Evolutionary conservation across 495 filamentous ascomycete species (phyloP).

Genomic region (Xylaria curta): DNA sequence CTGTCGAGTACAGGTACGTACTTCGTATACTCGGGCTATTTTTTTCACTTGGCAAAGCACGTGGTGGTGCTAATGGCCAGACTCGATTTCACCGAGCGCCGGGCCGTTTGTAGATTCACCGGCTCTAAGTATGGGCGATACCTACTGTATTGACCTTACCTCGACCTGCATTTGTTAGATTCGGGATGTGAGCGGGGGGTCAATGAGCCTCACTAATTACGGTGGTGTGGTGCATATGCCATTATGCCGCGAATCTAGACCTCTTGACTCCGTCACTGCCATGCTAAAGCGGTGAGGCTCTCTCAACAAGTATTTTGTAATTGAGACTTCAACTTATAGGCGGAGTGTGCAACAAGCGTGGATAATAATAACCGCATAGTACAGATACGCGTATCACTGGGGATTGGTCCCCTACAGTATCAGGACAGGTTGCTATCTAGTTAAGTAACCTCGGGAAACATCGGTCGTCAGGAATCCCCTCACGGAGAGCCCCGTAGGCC

Average conservation of each 20-base stretch:
- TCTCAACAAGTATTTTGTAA: neutral
- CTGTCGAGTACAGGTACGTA: neutral
- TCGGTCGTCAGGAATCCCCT: neutral
- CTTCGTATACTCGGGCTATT: neutral
- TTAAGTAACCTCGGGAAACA: conserved; percentile 9
- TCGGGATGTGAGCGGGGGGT: neutral
- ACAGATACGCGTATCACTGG: neutral
- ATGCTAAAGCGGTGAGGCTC: neutral
- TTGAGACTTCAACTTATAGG: neutral
- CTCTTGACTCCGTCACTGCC: neutral
- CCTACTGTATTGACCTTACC: neutral
- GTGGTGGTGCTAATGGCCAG: conserved; percentile 20
- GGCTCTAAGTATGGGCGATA: neutral
- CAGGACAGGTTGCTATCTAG: neutral
- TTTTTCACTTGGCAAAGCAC: conserved; percentile 18
- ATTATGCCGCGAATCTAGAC: conserved; percentile 1
- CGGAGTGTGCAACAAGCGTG: neutral
- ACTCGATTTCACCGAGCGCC: conserved; percentile 25
- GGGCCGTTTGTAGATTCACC: conserved; percentile 21
- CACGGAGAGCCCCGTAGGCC: neutral
- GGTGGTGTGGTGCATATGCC: neutral
- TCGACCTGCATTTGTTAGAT: neutral
- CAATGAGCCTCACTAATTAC: neutral
- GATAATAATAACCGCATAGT: neutral
- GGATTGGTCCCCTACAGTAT: neutral